Base-by-base conservation (phyloP, 1,284 basidiomycete genomes). In the Leccinum angustisporum region DNA sequence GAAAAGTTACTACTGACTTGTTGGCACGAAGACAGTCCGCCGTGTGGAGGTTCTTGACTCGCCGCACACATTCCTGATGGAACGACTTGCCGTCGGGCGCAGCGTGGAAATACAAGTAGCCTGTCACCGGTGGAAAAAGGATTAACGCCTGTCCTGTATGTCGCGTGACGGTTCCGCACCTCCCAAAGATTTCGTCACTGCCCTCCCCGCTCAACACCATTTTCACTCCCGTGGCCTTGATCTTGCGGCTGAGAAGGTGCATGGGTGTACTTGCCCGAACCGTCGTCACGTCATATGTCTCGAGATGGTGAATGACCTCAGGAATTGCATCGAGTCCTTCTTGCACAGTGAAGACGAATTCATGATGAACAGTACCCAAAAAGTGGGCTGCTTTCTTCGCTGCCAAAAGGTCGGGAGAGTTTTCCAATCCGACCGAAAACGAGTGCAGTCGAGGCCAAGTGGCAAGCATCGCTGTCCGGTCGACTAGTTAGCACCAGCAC, bases 211-310 rank as follows among this genome's bases (percentile, higher is more conserved):
- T 95, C 46, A 99, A 84, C 3, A 99, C 97, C 97, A 99, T 99
- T 82, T 99, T 99, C 66, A 99, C 97, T 67, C 97, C 97, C 91
- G 97, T 99, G 3, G 97, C 97, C 81, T 99, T 99, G 83, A 99
- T 97, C 81, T 99, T 99, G 61, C 97, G 86, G 75, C 92, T 95
- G 63, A 99, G 86, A 34, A 99, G 86, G 76, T 97, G 97, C 95
- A 97, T 97, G n/a, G 97, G 97, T 7, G 97, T 98, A 70, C 93
- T 96, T 4, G 97, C 97, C 61, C 97, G 91, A 58, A 99, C 95
- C 16, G 97, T 99, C 40, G 97, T 99, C 59, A 99, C 97, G 75
- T 99, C 97, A 78, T 95, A 98, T 1, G 97, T 99, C 81, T 99
- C 97, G 52, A 99, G 86, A 76, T 99, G 97, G 78, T 98, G 92